A percentile compares a stretch with the other conserved stretches of the same genome.
Conservation (phyloP, 208 protist genomes). For the Trichomonas tenax region DNA sequence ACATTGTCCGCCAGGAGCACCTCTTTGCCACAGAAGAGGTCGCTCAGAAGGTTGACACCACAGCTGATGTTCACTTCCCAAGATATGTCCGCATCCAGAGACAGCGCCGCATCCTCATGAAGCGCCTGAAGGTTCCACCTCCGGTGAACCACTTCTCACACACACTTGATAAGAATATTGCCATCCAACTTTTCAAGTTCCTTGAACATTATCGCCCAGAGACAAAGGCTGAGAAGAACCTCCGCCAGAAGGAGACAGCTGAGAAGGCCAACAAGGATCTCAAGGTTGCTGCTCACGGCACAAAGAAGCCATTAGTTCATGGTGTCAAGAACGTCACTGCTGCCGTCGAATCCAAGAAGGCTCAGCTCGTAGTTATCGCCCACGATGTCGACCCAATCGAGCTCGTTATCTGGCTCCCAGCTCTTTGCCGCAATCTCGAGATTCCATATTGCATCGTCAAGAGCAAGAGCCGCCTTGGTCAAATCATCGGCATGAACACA, state of each 20-base stretch:
- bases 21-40: slow-evolving; percentile 1
- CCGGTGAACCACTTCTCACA: slow-evolving; percentile 71
- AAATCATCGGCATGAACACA: slow-evolving; percentile 85
- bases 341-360: slow-evolving; percentile 91
- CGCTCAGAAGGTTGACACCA: neutral
- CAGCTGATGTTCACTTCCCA: slow-evolving; percentile 58
- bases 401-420: slow-evolving; percentile 93
- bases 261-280: slow-evolving; percentile 36
- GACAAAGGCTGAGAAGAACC: slow-evolving; percentile 61
- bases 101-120: slow-evolving; percentile 79
- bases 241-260: slow-evolving; percentile 67
- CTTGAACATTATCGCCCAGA: slow-evolving; percentile 69
- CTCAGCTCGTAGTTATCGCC: slow-evolving; percentile 94
- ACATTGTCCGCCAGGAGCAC: neutral
- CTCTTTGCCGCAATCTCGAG: slow-evolving; percentile 91
- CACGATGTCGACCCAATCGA: slow-evolving; percentile 99
- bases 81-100: slow-evolving; percentile 92
- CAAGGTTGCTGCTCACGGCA: slow-evolving; percentile 49
- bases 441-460: slow-evolving; percentile 99
- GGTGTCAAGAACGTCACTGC: slow-evolving; percentile 92
- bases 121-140: slow-evolving; percentile 86
- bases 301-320: slow-evolving; percentile 73
- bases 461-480: slow-evolving; percentile 86
- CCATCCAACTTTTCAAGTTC: slow-evolving; percentile 57
- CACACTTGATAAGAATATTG: slow-evolving; percentile 50